phyloP scores from a whole-genome alignment of 2,329 filamentous ascomycete species.

The Fusarium pilosicola region DNA sequence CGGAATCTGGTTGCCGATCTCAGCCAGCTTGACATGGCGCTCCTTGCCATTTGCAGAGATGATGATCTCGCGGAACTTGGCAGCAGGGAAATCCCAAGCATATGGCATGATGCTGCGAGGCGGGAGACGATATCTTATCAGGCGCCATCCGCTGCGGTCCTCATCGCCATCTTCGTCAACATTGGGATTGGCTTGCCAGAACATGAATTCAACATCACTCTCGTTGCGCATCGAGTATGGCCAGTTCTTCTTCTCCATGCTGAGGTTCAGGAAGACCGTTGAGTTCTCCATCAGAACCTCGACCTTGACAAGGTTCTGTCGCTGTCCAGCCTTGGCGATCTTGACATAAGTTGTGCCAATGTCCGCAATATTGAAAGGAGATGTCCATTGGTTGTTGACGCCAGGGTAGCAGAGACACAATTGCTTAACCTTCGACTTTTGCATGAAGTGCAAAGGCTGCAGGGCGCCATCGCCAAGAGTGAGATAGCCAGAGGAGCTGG shows the following conservation, averaged over 20 bases:
- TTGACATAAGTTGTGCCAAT: conserved; percentile 94
- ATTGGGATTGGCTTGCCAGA: conserved; percentile 94
- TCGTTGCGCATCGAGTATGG: conserved; percentile 99
- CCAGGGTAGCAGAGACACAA: conserved; percentile 92
- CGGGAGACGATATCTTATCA: conserved; percentile 90
- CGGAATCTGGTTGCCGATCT: conserved; percentile 95
- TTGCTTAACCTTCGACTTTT: conserved; percentile 85
- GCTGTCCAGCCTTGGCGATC: conserved; percentile 87
- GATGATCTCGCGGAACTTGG: conserved; percentile 94
- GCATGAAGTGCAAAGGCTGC: conserved; percentile 88
- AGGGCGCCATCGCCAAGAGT: conserved; percentile 81
- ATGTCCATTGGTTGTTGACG: conserved; percentile 96
- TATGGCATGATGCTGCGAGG: conserved; percentile 99
- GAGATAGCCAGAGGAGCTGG: conserved; percentile 87
- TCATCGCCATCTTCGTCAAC: conserved; percentile 88
- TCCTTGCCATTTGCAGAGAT: conserved; percentile 67
- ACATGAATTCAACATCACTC: conserved; percentile 95
- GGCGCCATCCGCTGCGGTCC: conserved; percentile 88
- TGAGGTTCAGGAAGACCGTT: conserved; percentile 92
- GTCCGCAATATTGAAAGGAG: conserved; percentile 96
- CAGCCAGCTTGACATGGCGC: conserved; percentile 91
- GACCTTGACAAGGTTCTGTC: conserved; percentile 86
- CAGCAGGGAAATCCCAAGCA: conserved; percentile 98
- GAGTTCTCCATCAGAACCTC: conserved; percentile 93
- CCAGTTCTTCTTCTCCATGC: conserved; percentile 93